Evolutionary conservation across 2,329 filamentous ascomycete species (phyloP).

Genomic region (Pseudogymnoascus sp.): DNA sequence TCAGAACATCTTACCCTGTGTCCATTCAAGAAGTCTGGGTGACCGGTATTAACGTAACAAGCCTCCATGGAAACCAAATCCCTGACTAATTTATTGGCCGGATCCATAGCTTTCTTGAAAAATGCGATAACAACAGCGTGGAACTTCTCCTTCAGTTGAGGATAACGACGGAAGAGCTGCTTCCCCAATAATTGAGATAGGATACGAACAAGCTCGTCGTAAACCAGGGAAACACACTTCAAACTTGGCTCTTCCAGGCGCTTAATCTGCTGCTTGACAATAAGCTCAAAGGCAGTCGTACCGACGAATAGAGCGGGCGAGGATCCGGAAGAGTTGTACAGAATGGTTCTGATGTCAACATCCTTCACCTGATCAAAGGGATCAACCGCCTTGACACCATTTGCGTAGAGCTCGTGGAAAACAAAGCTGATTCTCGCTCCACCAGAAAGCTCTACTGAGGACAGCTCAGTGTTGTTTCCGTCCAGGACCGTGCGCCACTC

Average conservation of each 20-base stretch:
- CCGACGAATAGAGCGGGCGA: conserved; percentile 95
- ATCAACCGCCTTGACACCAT: conserved; percentile 95
- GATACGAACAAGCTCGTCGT: conserved; percentile 94
- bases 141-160: conserved; percentile 93
- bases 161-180: conserved; percentile 85
- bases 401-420: conserved; percentile 96
- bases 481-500: conserved; percentile 95
- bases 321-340: conserved; percentile 98
- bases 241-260: conserved; percentile 90
- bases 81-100: conserved; percentile 91
- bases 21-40: conserved; percentile 95
- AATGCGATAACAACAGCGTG: conserved; percentile 86
- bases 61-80: conserved; percentile 94
- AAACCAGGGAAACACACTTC: conserved; percentile 95
- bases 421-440: conserved; percentile 98
- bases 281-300: conserved; percentile 95
- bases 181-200: conserved; percentile 84
- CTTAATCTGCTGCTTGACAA: conserved; percentile 98
- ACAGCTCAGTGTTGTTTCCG: conserved; percentile 93
- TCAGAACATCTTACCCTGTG: conserved; percentile 57
- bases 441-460: conserved; percentile 87
- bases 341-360: conserved; percentile 89
- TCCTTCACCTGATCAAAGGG: conserved; percentile 98
- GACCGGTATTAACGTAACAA: conserved; percentile 96
- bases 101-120: conserved; percentile 98